Conservation (phyloP, 2,329 filamentous ascomycete species). For the Microascus cirrosus region DNA sequence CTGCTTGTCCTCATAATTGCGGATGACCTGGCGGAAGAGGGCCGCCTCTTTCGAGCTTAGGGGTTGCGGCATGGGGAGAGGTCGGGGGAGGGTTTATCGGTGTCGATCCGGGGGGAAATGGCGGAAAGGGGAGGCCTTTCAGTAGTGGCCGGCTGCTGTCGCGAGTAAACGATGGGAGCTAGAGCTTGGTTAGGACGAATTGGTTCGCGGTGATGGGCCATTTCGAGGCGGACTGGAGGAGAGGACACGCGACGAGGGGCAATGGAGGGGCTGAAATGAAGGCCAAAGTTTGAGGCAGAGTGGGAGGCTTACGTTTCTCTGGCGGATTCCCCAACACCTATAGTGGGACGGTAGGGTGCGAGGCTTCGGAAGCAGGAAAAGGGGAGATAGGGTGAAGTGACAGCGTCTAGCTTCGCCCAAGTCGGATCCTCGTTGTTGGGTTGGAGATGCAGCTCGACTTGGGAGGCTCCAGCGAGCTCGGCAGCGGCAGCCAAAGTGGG, state of each 20-base stretch:
- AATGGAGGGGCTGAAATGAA: background rate
- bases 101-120: too few species aligned
- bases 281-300: background rate
- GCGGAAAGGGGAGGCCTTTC: background rate
- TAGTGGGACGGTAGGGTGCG: background rate
- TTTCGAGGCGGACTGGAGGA: background rate
- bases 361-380: background rate
- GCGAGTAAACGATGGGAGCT: background rate
- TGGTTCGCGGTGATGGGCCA: background rate
- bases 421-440: background rate
- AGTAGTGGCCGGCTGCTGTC: background rate
- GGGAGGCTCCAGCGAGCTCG: too few species aligned
- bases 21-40: slow-evolving; percentile 89
- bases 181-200: background rate
- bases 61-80: slow-evolving; percentile 53
- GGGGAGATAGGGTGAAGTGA: background rate
- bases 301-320: background rate
- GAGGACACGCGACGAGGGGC: background rate
- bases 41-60: slow-evolving; percentile 81
- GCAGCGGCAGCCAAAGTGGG: background rate
- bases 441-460: too few species aligned
- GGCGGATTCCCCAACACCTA: background rate
- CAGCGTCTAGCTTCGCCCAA: background rate
- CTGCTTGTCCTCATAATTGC: slow-evolving; percentile 95
- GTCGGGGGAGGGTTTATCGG: slow-evolving; percentile 4